Evolutionary conservation across 2,329 filamentous ascomycete genomes (phyloP).

Genomic region (Coniochaeta pulveracea): DNA sequence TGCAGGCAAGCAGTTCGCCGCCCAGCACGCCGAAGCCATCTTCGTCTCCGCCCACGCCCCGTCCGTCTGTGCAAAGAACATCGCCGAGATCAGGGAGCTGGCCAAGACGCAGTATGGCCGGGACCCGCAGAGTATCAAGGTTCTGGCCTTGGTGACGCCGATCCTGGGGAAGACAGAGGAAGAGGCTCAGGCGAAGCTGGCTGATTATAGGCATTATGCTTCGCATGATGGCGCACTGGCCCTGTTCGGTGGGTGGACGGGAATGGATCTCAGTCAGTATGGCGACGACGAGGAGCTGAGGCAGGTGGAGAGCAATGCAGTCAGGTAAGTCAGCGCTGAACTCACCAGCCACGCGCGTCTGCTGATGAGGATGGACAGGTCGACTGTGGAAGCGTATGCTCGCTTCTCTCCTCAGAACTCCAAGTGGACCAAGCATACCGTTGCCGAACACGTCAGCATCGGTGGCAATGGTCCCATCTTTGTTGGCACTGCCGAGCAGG

Average conservation of each 20-base stretch:
- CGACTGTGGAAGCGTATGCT: constrained; percentile 10
- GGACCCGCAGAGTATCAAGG: constrained; percentile 51
- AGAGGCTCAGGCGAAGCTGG: constrained; percentile 53
- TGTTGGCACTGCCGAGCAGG: constrained; percentile 52
- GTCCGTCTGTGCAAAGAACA: constrained; percentile 44
- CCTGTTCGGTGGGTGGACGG: constrained; percentile 66
- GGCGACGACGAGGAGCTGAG: constrained; percentile 26
- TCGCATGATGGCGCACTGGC: constrained; percentile 52
- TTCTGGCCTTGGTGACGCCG: constrained; percentile 54
- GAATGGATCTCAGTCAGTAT: constrained; percentile 31
- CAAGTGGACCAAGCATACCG: constrained; percentile 63
- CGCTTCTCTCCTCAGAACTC: constrained; percentile 8
- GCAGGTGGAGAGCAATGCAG: constrained; percentile 26
- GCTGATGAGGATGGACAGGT: constrained; percentile 5
- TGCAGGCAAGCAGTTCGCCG: constrained; percentile 55
- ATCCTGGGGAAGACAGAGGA: constrained; percentile 55
- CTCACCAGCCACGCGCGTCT: background rate
- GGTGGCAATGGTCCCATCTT: constrained; percentile 55
- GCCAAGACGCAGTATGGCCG: constrained; percentile 42
- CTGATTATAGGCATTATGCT: constrained; percentile 49
- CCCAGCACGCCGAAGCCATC: constrained; percentile 60
- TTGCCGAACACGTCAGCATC: constrained; percentile 56
- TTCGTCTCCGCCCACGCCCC: constrained; percentile 58
- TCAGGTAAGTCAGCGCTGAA: constrained; percentile 19
- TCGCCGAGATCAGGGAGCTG: constrained; percentile 49